Percentiles rank a stretch among this genome's conserved stretches.
Evolutionary conservation across 345 rosid species (phyloP).

Genomic region (Populus alba): DNA sequence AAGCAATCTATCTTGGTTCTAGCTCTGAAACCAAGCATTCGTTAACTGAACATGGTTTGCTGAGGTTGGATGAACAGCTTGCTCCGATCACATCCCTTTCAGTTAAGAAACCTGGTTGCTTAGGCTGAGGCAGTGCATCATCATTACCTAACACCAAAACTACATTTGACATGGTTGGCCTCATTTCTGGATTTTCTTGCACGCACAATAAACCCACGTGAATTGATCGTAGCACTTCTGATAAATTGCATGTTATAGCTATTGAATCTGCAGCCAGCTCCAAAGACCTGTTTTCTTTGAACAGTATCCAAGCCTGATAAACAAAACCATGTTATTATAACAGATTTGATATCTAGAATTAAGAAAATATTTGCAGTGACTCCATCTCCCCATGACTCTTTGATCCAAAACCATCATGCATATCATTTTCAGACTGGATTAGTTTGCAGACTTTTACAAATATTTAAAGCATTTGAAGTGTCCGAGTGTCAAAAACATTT

Average conservation of each 20-base stretch:
- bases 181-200: background rate
- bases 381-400: too few relatives aligned
- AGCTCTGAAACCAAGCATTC: background rate
- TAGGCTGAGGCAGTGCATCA: background rate
- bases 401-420: too few relatives aligned
- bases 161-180: background rate
- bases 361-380: too few relatives aligned
- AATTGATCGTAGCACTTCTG: background rate
- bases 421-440: too few relatives aligned
- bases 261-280: background rate
- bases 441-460: too few relatives aligned
- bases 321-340: background rate
- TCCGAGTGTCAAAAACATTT: too few relatives aligned
- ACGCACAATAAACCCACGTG: background rate
- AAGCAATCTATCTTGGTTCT: background rate
- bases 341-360: too few relatives aligned
- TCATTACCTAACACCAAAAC: background rate
- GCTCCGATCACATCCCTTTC: background rate
- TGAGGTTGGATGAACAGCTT: background rate
- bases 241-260: background rate
- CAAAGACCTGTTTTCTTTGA: background rate
- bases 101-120: background rate
- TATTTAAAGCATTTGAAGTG: too few relatives aligned
- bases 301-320: conserved; percentile 3
- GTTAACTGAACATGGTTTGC: background rate